These are phyloP conservation scores for Komagataella mondaviorum DNA, from an alignment of 805 yeast species.

Conservation along the genomic window DNA sequence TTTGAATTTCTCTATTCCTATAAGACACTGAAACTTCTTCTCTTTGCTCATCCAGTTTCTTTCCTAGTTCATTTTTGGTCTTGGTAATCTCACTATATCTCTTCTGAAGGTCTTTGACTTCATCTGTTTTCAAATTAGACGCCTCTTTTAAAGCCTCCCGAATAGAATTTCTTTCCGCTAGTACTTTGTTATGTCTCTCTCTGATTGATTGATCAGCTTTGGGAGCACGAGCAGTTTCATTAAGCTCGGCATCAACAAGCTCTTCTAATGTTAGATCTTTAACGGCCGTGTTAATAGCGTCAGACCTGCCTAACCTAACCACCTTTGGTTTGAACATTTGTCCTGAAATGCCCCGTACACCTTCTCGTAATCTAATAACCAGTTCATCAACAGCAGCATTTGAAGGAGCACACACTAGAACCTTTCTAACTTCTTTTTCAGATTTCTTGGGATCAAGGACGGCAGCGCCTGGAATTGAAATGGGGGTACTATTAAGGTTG, in stretches of 20 bases:
- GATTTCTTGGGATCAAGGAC: neutral
- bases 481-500: constrained; percentile 4
- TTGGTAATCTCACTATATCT: constrained; percentile 26
- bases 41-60: constrained; percentile 63
- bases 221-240: constrained; percentile 18
- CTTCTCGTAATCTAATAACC: constrained; percentile 66
- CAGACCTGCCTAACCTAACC: constrained; percentile 83
- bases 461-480: neutral
- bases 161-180: constrained; percentile 43
- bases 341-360: constrained; percentile 49
- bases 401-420: constrained; percentile 93
- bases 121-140: constrained; percentile 20
- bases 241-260: constrained; percentile 51
- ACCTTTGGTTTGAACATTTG: constrained; percentile 43
- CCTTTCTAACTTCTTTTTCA: constrained; percentile 27
- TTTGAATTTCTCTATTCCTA: constrained; percentile 67
- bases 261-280: constrained; percentile 79
- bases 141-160: constrained; percentile 21
- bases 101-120: constrained; percentile 24
- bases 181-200: constrained; percentile 34
- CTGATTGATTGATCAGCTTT: constrained; percentile 32
- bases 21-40: constrained; percentile 55
- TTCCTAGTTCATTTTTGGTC: constrained; percentile 56
- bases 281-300: constrained; percentile 74
- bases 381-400: constrained; percentile 98